Conservation (phyloP, 495 filamentous ascomycete species). For the Saxophila tyrrhenica region DNA sequence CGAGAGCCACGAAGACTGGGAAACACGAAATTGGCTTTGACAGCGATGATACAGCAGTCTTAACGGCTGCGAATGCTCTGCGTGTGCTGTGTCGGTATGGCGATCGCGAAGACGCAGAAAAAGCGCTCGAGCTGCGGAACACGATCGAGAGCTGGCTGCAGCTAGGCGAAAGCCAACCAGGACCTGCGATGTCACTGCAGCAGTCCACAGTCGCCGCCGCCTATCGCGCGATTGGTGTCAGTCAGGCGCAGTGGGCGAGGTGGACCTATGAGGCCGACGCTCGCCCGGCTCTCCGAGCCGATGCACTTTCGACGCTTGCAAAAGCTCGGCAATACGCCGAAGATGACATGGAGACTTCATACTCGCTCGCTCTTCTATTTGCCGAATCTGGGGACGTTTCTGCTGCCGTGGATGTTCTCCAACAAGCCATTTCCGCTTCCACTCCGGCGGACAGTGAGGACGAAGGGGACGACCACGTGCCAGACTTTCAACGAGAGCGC, state of each 20-base stretch:
- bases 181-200: constrained; percentile 27
- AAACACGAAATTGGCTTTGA: constrained; percentile 63
- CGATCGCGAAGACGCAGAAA: constrained; percentile 59
- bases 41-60: constrained; percentile 58
- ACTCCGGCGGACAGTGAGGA: constrained; percentile 6
- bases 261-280: constrained; percentile 60
- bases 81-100: constrained; percentile 74
- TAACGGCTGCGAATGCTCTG: constrained; percentile 67
- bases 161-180: constrained; percentile 8
- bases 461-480: constrained; percentile 8
- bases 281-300: constrained; percentile 54
- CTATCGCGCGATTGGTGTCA: constrained; percentile 71
- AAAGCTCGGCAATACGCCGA: constrained; percentile 55
- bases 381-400: constrained; percentile 70
- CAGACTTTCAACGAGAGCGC: constrained; percentile 33
- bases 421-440: constrained; percentile 39
- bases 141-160: constrained; percentile 55
- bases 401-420: constrained; percentile 65
- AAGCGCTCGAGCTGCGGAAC: constrained; percentile 53
- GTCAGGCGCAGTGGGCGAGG: constrained; percentile 73
- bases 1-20: constrained; percentile 64
- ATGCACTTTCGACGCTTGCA: constrained; percentile 62
- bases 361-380: constrained; percentile 64
- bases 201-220: constrained; percentile 49
- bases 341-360: constrained; percentile 59